Conservation (phyloP, 805 yeast genomes). For the Wickerhamiella alocasiicola region DNA sequence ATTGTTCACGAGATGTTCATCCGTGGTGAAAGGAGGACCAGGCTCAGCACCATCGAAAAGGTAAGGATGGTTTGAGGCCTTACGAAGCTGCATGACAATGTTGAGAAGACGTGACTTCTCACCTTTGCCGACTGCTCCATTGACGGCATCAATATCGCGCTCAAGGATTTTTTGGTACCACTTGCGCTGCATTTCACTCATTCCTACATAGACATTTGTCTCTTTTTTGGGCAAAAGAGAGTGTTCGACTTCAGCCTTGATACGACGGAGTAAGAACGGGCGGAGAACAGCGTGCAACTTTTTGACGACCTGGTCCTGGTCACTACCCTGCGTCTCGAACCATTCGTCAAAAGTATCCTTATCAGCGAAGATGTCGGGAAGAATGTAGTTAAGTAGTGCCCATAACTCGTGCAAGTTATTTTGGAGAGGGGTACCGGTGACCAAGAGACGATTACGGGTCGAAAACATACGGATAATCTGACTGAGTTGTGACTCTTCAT, state of each 20-base stretch:
- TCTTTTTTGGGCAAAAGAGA: slow-evolving; percentile 85
- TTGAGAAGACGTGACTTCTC: slow-evolving; percentile 85
- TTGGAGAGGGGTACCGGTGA: slow-evolving; percentile 94
- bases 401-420: slow-evolving; percentile 91
- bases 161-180: slow-evolving; percentile 87
- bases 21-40: slow-evolving; percentile 94
- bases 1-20: slow-evolving; percentile 82
- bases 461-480: slow-evolving; percentile 84
- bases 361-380: slow-evolving; percentile 93
- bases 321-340: slow-evolving; percentile 49
- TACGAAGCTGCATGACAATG: slow-evolving; percentile 92
- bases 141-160: slow-evolving; percentile 91
- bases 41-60: slow-evolving; percentile 99
- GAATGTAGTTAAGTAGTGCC: slow-evolving; percentile 80
- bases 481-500: slow-evolving; percentile 82
- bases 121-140: slow-evolving; percentile 87
- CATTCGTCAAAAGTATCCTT: slow-evolving; percentile 82
- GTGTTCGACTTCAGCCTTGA: slow-evolving; percentile 86
- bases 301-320: slow-evolving; percentile 73
- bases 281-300: slow-evolving; percentile 78
- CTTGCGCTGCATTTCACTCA: slow-evolving; percentile 87
- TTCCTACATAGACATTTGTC: slow-evolving; percentile 77
- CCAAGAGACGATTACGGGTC: slow-evolving; percentile 69
- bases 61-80: slow-evolving; percentile 96
- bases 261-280: slow-evolving; percentile 80